Evolutionary conservation across 225 moss, liverwort and hornwort genomes (phyloP).

Genomic region (Rhytidiadelphus loreus): DNA sequence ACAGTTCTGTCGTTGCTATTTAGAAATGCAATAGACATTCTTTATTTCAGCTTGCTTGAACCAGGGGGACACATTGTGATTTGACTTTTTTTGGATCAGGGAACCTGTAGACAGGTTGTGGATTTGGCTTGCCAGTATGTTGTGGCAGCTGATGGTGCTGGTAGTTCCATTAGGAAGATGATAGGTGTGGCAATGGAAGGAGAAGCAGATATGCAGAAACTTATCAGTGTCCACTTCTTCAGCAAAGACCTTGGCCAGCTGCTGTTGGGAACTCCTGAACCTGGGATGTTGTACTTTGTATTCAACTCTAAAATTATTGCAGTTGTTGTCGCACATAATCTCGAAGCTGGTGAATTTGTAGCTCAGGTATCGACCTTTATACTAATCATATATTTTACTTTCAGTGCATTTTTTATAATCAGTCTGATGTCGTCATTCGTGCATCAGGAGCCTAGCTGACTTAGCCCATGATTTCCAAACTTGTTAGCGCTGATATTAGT

Average conservation of each 20-base stretch:
- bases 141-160: conserved; percentile 84
- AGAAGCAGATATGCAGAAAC: conserved; percentile 58
- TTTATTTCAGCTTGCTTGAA: not conserved
- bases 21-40: not conserved
- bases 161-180: conserved; percentile 56
- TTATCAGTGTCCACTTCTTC: conserved; percentile 73
- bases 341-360: conserved; percentile 73
- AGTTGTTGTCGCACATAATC: conserved; percentile 82
- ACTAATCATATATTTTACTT: not conserved
- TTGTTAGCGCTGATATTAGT: not conserved
- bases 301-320: conserved; percentile 66
- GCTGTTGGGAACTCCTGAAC: conserved; percentile 41
- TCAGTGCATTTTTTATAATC: not conserved
- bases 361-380: conserved; percentile 50
- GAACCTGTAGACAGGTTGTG: not conserved
- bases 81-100: conserved; percentile 5
- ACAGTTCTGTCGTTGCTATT: not conserved
- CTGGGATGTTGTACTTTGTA: conserved; percentile 90
- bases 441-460: not conserved
- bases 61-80: not conserved
- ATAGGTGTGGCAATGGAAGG: conserved; percentile 69
- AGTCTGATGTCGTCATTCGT: not conserved
- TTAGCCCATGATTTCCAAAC: not conserved
- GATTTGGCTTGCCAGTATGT: conserved; percentile 56
- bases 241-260: conserved; percentile 59